These are phyloP conservation scores for Phytopythium sindhum DNA, from an alignment of 352 stramenopile species.

Conservation along the genomic window DNA sequence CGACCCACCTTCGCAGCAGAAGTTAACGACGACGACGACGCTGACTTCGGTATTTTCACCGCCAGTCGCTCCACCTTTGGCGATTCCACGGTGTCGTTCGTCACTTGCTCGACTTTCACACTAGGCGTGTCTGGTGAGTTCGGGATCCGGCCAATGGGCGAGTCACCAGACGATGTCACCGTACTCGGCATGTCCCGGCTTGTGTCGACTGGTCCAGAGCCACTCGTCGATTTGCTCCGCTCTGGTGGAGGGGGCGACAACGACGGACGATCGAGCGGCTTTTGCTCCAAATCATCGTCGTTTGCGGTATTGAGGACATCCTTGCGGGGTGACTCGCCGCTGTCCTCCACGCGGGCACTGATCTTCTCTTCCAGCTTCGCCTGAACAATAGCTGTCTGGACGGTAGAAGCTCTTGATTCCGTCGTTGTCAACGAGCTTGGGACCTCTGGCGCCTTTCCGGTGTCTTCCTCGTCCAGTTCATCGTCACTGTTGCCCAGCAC, in stretches of 20 bases:
- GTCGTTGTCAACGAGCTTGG: background rate
- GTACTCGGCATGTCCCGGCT: background rate
- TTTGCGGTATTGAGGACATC: background rate
- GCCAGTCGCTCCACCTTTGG: slow-evolving; percentile 8
- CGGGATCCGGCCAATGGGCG: background rate
- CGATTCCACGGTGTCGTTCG: background rate
- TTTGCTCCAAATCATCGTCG: background rate
- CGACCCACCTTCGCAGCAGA: background rate
- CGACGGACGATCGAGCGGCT: background rate
- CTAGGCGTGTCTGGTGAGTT: background rate
- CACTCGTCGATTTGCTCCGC: background rate
- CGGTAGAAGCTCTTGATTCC: background rate
- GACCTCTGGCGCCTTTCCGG: background rate
- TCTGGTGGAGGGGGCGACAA: background rate
- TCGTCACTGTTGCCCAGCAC: slow-evolving; percentile 52
- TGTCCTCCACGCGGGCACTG: background rate
- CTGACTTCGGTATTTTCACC: slow-evolving; percentile 29
- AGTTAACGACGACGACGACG: slow-evolving; percentile 15
- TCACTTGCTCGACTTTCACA: background rate
- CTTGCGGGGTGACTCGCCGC: background rate
- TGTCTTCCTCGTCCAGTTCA: slow-evolving; percentile 30
- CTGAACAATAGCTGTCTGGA: background rate
- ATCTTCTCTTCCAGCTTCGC: background rate
- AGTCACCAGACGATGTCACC: background rate
- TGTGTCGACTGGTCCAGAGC: background rate